Conservation (phyloP, 768 basidiomycete species). For the Mycena indigotica region DNA sequence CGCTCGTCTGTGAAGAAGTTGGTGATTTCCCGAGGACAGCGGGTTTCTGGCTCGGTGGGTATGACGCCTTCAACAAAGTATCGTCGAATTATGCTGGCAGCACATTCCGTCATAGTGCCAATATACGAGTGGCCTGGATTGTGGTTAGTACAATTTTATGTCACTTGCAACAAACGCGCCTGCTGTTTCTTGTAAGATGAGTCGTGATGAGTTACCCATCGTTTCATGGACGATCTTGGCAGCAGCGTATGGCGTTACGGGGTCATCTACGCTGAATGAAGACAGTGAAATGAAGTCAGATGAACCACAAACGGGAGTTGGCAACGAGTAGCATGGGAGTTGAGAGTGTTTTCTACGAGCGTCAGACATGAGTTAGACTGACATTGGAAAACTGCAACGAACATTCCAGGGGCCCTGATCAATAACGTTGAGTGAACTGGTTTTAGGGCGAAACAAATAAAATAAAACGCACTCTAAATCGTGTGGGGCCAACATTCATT, state of each 20-base stretch:
- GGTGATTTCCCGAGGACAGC: not conserved
- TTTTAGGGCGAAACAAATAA: too few species aligned
- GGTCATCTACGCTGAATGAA: conserved; percentile 10
- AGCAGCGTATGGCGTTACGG: conserved; percentile 16
- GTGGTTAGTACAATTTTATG: not conserved
- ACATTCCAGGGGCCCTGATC: conserved; percentile 21
- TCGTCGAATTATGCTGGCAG: not conserved
- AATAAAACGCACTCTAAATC: conserved; percentile 14
- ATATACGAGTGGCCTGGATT: conserved; percentile 18
- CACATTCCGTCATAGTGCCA: conserved; percentile 14
- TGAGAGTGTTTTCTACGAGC: conserved; percentile 15
- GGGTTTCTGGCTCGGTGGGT: conserved; percentile 1
- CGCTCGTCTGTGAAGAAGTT: conserved; percentile 1
- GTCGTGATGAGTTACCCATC: conserved; percentile 17
- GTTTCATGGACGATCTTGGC: conserved; percentile 13
- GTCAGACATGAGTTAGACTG: not conserved
- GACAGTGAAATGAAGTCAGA: not conserved
- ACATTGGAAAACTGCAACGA: not conserved
- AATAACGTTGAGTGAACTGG: too few species aligned
- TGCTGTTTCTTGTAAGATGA: conserved; percentile 13
- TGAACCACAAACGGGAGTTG: conserved; percentile 10
- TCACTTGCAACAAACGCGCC: not conserved
- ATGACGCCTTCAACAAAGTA: conserved; percentile 16
- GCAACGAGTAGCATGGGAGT: conserved; percentile 19
- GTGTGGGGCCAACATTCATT: conserved; percentile 14